Percentiles rank a stretch among this genome's conserved stretches.
Conservation (phyloP, 768 basidiomycete genomes). For the Boletus reticuloceps region DNA sequence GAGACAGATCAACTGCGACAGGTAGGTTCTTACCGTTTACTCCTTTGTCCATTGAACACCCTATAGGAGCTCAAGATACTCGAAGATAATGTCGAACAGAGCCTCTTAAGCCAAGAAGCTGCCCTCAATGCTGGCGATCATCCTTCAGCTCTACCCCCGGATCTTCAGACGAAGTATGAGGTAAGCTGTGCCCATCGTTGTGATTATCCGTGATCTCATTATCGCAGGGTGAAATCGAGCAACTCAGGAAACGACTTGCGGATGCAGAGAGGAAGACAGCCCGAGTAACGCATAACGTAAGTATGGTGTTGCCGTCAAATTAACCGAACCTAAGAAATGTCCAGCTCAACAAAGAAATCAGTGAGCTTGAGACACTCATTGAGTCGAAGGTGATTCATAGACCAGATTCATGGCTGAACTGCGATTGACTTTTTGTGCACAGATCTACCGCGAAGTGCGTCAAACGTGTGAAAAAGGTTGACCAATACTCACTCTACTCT, state of each 20-base stretch:
- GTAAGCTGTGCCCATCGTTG: slow-evolving; percentile 31
- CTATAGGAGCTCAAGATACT: slow-evolving; percentile 69
- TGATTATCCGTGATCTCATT: not conserved
- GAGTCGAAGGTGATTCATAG: slow-evolving; percentile 73
- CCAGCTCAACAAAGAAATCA: slow-evolving; percentile 88
- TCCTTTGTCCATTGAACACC: not conserved
- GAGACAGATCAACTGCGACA: slow-evolving; percentile 65
- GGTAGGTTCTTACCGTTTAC: slow-evolving; percentile 35
- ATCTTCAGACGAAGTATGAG: slow-evolving; percentile 51
- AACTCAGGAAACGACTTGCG: slow-evolving; percentile 62
- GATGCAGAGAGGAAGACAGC: slow-evolving; percentile 77
- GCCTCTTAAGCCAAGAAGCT: slow-evolving; percentile 50
- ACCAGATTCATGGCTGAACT: not conserved
- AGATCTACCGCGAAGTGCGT: slow-evolving; percentile 84
- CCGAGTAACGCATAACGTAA: slow-evolving; percentile 63
- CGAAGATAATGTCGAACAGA: slow-evolving; percentile 72
- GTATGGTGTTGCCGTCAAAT: slow-evolving; percentile 20
- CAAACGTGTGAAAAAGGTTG: not conserved
- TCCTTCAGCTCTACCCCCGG: slow-evolving; percentile 17
- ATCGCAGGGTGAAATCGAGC: slow-evolving; percentile 61
- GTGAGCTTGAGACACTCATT: slow-evolving; percentile 89
- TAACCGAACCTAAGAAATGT: slow-evolving; percentile 1
- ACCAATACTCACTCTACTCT: slow-evolving; percentile 11
- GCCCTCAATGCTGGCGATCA: slow-evolving; percentile 25
- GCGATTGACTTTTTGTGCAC: slow-evolving; percentile 5